Conservation (phyloP, 2,329 filamentous ascomycete species). For the Peltaster fructicola region DNA sequence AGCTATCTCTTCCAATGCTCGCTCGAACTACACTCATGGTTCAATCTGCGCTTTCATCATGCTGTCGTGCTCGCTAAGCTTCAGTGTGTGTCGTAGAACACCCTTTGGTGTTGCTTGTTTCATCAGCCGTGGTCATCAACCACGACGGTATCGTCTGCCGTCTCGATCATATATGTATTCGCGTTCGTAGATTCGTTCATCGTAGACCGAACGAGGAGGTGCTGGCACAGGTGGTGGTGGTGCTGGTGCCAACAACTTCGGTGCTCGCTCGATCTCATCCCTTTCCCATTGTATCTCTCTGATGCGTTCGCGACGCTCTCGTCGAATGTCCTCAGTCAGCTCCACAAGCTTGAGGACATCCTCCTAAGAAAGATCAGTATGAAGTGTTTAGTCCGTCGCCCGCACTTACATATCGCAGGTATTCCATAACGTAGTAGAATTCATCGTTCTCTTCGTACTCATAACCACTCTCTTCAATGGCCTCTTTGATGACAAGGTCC, state of each 20-base stretch:
- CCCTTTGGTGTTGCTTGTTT: too few species aligned
- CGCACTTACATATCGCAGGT: constrained; percentile 63
- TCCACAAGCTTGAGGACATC: constrained; percentile 74
- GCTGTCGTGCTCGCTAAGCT: too few species aligned
- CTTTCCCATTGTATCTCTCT: constrained; percentile 45
- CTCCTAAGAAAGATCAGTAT: constrained; percentile 37
- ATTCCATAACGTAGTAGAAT: constrained; percentile 87
- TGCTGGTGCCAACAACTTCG: constrained; percentile 17
- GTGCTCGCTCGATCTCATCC: constrained; percentile 34
- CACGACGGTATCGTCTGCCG: constrained; percentile 8
- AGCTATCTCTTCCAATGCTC: too few species aligned
- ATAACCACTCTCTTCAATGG: constrained; percentile 70
- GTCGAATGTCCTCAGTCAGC: constrained; percentile 65
- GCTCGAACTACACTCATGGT: too few species aligned
- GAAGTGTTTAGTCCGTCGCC: constrained; percentile 1
- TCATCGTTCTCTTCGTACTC: constrained; percentile 77
- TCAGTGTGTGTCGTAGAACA: too few species aligned
- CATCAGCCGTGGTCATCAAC: constrained; percentile 2
- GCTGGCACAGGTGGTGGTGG: constrained; percentile 26
- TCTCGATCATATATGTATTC: constrained; percentile 47
- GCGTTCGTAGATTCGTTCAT: constrained; percentile 48
- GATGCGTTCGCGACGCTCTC: constrained; percentile 40
- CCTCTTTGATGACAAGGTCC: constrained; percentile 71
- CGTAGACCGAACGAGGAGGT: constrained; percentile 29
- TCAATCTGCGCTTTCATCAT: too few species aligned